phyloP scores from a whole-genome alignment of 2,329 filamentous ascomycete species.

The Chaetomium olivaceum region DNA sequence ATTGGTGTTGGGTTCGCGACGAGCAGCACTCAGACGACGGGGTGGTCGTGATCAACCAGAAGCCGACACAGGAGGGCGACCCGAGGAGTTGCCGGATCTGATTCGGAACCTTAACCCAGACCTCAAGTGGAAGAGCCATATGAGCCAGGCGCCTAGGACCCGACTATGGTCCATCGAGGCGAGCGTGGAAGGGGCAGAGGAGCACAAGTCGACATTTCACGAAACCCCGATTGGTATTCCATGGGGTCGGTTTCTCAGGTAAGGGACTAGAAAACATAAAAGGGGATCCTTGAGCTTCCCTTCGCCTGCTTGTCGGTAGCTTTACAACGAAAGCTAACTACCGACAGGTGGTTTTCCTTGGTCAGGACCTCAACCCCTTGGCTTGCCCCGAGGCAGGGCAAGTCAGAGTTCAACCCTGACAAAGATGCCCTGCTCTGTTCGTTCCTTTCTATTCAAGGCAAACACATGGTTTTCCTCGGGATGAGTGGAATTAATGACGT shows the following conservation, averaged over 20 bases:
- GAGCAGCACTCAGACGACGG: constrained; percentile 65
- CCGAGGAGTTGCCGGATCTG: constrained; percentile 53
- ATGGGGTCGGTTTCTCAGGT: constrained; percentile 57
- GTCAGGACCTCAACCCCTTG: constrained; percentile 80
- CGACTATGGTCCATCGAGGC: constrained; percentile 69
- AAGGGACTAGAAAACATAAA: constrained; percentile 29
- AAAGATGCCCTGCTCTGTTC: constrained; percentile 78
- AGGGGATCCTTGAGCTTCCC: background rate
- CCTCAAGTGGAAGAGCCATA: constrained; percentile 54
- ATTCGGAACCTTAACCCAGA: constrained; percentile 59
- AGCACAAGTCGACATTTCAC: constrained; percentile 58
- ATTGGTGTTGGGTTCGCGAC: constrained; percentile 73
- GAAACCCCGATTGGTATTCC: constrained; percentile 63
- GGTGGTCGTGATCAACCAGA: constrained; percentile 54
- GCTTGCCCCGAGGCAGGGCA: constrained; percentile 86
- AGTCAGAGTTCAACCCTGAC: constrained; percentile 63
- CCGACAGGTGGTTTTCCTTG: constrained; percentile 72
- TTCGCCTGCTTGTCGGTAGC: background rate
- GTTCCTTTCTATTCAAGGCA: constrained; percentile 71
- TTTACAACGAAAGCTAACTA: constrained; percentile 23
- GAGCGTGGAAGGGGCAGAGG: constrained; percentile 56
- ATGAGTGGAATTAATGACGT: constrained; percentile 74
- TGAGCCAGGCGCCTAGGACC: constrained; percentile 68
- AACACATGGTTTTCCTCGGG: constrained; percentile 75
- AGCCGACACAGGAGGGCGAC: constrained; percentile 33